Base-by-base conservation (phyloP, 805 yeast genomes). In the Dipodascopsis uninucleata region DNA sequence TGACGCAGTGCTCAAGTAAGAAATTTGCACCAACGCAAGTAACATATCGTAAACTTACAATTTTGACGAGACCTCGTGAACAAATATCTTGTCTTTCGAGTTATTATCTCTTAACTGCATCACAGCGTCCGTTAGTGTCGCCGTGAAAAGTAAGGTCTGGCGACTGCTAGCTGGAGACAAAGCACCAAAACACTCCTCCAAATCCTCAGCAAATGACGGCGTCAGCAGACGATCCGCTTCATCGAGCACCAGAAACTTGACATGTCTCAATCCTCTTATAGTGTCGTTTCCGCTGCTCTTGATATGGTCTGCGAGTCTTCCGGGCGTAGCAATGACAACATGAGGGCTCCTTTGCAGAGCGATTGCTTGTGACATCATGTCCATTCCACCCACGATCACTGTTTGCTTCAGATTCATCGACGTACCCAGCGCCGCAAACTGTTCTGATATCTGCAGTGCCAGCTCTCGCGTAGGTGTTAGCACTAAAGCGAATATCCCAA, bases 381-480 rank as follows among this genome's bases (percentile, higher is more conserved):
- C 94, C 57, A 84, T 94, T 39, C 99, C 99, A 46, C 99, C 99
- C 12, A 93, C 95, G 22, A 93, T 72, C 10, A 93, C 82, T 5
- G 80, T 68, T n/a, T 85, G 81, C 61, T 82, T 76, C 53, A 90
- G 78, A 63, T 90, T 89, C 82, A 87, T 85, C 23, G 77, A 71
- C 1, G 97, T 80, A 1, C 99, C 99, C 23, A 93, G 66, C 0
- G 97, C 98, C 2, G 86, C 75, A 63, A 88, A 87, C 64, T 93
- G 99, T 61, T 93, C 98, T 1, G 97, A 97, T 24, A 93, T 93
- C 63, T 93, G 99, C 62, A 88, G 70, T 0, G 99, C 98, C 58
- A 90, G 72, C 63, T 93, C 98, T 65, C 99, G 73, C 0, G 90
- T 82, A 3, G 98, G 98, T 0, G 98, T 93, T 45, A 93, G 65